Conservation (phyloP, 306 rosid species). For the Senna siamea region DNA sequence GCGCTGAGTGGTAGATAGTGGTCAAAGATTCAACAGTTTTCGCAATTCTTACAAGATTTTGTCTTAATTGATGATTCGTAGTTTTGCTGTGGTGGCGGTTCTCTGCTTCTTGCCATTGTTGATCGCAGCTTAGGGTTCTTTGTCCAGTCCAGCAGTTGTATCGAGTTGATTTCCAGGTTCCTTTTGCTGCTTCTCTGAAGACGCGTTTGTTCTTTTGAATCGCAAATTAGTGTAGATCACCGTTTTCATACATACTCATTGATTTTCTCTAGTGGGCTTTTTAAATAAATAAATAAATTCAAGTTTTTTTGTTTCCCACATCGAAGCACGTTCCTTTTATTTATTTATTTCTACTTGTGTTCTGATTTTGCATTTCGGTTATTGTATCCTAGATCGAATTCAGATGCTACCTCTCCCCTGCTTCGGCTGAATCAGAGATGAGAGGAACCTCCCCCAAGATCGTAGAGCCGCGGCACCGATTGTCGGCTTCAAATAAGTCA, state of each 20-base stretch:
- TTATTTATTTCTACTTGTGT: neutral
- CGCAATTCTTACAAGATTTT: conserved; percentile 3
- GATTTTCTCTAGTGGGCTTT: neutral
- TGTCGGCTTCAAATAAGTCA: conserved; percentile 62
- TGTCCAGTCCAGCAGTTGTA: neutral
- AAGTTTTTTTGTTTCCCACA: neutral
- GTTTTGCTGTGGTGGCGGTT: neutral
- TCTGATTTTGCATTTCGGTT: neutral
- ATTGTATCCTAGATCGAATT: conserved; percentile 5
- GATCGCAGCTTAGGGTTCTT: conserved; percentile 15
- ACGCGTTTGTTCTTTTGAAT: neutral
- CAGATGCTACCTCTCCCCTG: conserved; percentile 36
- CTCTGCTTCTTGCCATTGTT: conserved; percentile 9
- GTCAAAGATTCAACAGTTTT: neutral
- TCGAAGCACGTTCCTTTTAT: neutral
- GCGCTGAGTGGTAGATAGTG: neutral
- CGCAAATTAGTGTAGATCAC: conserved; percentile 13
- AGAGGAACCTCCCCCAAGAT: conserved; percentile 62
- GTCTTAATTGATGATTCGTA: neutral
- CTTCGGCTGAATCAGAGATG: conserved; percentile 54
- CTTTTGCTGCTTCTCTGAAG: conserved; percentile 18
- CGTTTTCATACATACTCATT: neutral
- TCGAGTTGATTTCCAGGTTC: neutral
- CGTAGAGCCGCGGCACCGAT: conserved; percentile 79
- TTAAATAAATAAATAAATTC: neutral